Evolutionary conservation across 257 asterid species (phyloP).

Genomic region (Primulina eburnea): DNA sequence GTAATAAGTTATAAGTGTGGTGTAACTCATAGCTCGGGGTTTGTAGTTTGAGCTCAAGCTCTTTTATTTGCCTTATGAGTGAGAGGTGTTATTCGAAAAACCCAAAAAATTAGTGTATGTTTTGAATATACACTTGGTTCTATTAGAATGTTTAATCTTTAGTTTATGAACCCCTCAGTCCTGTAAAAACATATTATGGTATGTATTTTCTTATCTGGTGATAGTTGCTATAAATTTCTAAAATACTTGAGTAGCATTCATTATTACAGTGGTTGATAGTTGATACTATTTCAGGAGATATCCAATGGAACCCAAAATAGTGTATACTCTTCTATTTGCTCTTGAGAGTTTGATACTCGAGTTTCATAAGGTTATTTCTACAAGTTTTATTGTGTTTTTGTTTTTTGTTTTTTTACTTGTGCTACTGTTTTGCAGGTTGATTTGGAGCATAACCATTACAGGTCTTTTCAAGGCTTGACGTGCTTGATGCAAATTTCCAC

Average conservation of each 20-base stretch:
- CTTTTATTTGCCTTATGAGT: too few relatives aligned
- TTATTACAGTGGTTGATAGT: not conserved
- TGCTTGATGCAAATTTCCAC: conserved; percentile 99
- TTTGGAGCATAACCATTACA: conserved; percentile 94
- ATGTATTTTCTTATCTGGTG: not conserved
- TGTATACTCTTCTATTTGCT: not conserved
- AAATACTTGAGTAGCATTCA: not conserved
- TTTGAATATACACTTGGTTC: not conserved
- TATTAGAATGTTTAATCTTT: not conserved
- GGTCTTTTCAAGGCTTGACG: conserved; percentile 96
- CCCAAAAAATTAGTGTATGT: too few relatives aligned
- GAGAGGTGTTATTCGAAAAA: too few relatives aligned
- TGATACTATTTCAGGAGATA: too few relatives aligned
- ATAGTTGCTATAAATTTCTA: not conserved
- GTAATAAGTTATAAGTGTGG: not conserved
- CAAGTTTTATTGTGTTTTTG: too few relatives aligned
- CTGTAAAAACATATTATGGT: not conserved
- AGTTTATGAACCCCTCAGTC: not conserved
- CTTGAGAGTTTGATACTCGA: conserved; percentile 11
- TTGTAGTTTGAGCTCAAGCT: not conserved
- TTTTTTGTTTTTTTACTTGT: conserved; percentile 12
- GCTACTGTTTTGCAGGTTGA: conserved; percentile 63
- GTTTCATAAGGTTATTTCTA: conserved; percentile 1
- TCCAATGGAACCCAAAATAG: not conserved
- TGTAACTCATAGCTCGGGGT: not conserved